Evolutionary conservation across 179 eudicot genomes (phyloP).

Genomic region (Spinacia oleracea): DNA sequence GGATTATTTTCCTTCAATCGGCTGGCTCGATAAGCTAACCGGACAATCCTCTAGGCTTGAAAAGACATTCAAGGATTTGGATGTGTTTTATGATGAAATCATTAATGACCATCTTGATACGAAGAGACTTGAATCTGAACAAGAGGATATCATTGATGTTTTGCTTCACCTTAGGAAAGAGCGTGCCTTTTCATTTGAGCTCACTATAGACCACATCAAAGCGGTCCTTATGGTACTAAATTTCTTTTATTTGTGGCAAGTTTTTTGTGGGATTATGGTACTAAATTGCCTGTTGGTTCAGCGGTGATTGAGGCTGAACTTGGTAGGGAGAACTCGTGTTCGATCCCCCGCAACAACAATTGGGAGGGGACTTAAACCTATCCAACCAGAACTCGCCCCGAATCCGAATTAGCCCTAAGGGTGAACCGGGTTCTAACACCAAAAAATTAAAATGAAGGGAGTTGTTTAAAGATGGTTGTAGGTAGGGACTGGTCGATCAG

Average conservation of each 20-base stretch:
- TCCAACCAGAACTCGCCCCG: too few species aligned
- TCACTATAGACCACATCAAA: constrained; percentile 28
- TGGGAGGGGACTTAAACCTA: too few species aligned
- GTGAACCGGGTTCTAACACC: too few species aligned
- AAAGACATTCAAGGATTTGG: constrained; percentile 16
- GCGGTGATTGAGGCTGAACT: too few species aligned
- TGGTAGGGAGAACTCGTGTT: too few species aligned
- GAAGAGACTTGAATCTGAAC: background rate
- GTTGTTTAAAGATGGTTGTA: too few species aligned
- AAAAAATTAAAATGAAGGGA: too few species aligned
- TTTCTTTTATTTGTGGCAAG: too few species aligned
- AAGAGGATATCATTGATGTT: constrained; percentile 21
- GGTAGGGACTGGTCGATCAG: too few species aligned
- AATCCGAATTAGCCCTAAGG: too few species aligned
- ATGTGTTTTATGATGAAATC: constrained; percentile 27
- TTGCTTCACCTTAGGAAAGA: constrained; percentile 19
- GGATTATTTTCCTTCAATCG: constrained; percentile 23
- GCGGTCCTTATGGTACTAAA: constrained; percentile 13
- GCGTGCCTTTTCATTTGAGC: background rate
- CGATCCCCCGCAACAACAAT: too few species aligned
- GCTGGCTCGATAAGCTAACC: constrained; percentile 23
- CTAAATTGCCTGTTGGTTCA: background rate
- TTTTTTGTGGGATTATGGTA: too few species aligned
- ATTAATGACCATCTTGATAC: constrained; percentile 20
- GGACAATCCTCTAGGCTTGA: constrained; percentile 14